Evolutionary conservation across 345 rosid genomes (phyloP).

Genomic region (Lumnitzera racemosa): DNA sequence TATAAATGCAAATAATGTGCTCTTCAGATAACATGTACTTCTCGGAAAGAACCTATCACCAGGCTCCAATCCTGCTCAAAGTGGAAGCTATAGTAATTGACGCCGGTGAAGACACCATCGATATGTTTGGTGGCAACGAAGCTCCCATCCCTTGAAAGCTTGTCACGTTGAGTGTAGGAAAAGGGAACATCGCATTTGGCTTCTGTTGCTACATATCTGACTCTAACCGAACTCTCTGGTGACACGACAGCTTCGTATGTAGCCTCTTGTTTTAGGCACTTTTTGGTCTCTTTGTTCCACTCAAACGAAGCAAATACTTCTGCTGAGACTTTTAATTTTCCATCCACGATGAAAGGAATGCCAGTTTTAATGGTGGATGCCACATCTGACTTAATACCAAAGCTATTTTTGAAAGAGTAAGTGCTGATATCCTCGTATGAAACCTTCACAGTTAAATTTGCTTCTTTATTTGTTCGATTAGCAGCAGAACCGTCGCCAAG

Average conservation of each 20-base stretch:
- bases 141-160: not conserved
- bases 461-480: not conserved
- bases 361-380: not conserved
- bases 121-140: not conserved
- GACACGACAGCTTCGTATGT: not conserved
- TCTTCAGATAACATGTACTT: too few species aligned
- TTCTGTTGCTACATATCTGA: not conserved
- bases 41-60: too few species aligned
- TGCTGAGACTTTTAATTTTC: not conserved
- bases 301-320: not conserved
- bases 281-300: not conserved
- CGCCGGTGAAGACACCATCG: not conserved
- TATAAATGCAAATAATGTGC: too few species aligned
- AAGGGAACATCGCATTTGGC: not conserved
- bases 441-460: not conserved
- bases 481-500: not conserved
- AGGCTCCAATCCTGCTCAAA: not conserved
- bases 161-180: not conserved
- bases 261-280: not conserved
- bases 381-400: not conserved
- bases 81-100: not conserved
- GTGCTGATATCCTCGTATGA: not conserved
- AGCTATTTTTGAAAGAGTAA: not conserved
- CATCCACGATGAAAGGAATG: not conserved
- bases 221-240: constrained; percentile 1